Evolutionary conservation across 768 basidiomycete species (phyloP).

Genomic region (Nidula microcarpa): DNA sequence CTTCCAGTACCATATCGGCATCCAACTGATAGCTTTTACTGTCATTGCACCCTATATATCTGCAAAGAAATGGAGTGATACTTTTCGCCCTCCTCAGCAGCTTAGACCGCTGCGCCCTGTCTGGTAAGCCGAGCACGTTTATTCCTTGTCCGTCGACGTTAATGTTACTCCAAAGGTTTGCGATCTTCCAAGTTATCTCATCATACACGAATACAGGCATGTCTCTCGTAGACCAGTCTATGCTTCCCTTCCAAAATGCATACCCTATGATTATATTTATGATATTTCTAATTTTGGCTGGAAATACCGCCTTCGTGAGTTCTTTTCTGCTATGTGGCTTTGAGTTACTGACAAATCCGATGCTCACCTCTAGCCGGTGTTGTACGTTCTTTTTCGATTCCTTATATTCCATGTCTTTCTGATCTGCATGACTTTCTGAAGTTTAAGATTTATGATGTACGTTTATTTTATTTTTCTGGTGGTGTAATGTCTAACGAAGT

Average conservation of each 20-base stretch:
- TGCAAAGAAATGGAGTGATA: conserved; percentile 49
- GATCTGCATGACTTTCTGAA: conserved; percentile 18
- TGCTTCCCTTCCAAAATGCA: conserved; percentile 88
- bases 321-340: background rate
- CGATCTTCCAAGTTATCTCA: conserved; percentile 80
- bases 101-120: conserved; percentile 51
- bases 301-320: conserved; percentile 92
- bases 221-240: conserved; percentile 84
- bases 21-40: conserved; percentile 66
- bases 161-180: conserved; percentile 52
- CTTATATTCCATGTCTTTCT: background rate
- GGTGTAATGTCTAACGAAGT: too few relatives aligned
- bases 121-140: conserved; percentile 50
- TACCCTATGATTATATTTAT: conserved; percentile 77
- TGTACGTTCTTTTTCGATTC: conserved; percentile 51
- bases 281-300: conserved; percentile 78
- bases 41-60: conserved; percentile 83
- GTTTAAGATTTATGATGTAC: conserved; percentile 82
- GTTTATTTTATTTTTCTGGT: conserved; percentile 15
- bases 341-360: background rate
- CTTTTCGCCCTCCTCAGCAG: conserved; percentile 60
- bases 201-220: conserved; percentile 88
- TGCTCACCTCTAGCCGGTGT: conserved; percentile 57
- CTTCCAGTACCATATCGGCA: conserved; percentile 70
- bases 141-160: background rate